phyloP scores from a whole-genome alignment of 257 asterid species.

The Solanum sejunctum region DNA sequence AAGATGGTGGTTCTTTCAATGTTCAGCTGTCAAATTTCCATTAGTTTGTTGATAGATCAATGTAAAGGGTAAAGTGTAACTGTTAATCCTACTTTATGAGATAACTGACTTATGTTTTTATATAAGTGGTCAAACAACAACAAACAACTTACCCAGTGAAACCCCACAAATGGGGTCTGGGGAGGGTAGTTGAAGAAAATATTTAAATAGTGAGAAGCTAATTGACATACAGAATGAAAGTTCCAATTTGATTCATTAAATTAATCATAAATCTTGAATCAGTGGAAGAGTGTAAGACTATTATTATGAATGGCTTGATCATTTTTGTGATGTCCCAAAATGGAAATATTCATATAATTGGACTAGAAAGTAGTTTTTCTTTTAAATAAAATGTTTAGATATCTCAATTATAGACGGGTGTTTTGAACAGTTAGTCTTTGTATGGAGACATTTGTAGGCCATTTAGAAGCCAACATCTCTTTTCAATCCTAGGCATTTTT shows the following conservation, averaged over 20 bases:
- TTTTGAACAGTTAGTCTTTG: not conserved
- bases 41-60: not conserved
- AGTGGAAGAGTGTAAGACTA: not conserved
- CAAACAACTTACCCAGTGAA: too few relatives aligned
- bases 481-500: not conserved
- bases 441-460: not conserved
- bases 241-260: not conserved
- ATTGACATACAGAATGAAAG: not conserved
- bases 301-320: not conserved
- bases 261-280: not conserved
- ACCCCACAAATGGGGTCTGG: too few relatives aligned
- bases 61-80: not conserved
- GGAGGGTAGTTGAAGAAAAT: not conserved
- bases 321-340: not conserved
- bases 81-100: not conserved
- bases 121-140: not conserved
- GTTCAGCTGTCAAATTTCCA: not conserved
- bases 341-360: not conserved
- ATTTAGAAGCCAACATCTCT: not conserved
- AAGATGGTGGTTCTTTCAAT: not conserved
- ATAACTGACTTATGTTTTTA: not conserved
- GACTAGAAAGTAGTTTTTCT: not conserved
- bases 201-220: not conserved
- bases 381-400: not conserved
- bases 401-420: not conserved